Conservation (phyloP, 192 early-diverging fungal species). For the Spizellomyces sp. region DNA sequence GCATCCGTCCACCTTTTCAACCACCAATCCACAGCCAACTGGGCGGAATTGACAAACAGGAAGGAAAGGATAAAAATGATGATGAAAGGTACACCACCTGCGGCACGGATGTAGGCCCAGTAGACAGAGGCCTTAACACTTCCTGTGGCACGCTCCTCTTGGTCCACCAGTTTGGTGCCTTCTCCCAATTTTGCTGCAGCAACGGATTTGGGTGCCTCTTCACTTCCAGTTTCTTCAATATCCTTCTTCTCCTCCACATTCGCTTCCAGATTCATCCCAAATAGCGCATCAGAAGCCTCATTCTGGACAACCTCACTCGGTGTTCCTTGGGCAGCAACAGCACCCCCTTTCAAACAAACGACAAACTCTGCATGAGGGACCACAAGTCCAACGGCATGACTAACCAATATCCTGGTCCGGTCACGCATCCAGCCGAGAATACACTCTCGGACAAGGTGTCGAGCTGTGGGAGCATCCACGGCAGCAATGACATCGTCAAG, state of each 20-base stretch:
- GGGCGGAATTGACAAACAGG: slow-evolving; percentile 4
- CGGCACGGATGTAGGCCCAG: slow-evolving; percentile 37
- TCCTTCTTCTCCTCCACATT: background rate
- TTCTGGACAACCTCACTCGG: slow-evolving; percentile 9
- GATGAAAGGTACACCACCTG: slow-evolving; percentile 43
- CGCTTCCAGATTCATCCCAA: slow-evolving; percentile 8
- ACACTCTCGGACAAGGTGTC: slow-evolving; percentile 74
- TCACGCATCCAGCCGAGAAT: slow-evolving; percentile 67
- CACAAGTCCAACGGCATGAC: slow-evolving; percentile 58
- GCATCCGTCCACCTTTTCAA: slow-evolving; percentile 42
- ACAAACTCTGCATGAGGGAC: slow-evolving; percentile 34
- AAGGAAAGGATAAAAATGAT: slow-evolving; percentile 19
- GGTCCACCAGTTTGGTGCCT: slow-evolving; percentile 46
- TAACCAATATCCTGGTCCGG: slow-evolving; percentile 80
- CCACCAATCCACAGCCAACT: slow-evolving; percentile 42
- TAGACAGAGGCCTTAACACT: slow-evolving; percentile 43
- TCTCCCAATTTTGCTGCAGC: slow-evolving; percentile 20
- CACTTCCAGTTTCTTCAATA: background rate
- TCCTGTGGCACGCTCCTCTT: slow-evolving; percentile 43
- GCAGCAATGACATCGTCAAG: slow-evolving; percentile 88
- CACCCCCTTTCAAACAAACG: slow-evolving; percentile 30
- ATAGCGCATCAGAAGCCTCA: background rate
- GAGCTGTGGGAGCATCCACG: slow-evolving; percentile 89
- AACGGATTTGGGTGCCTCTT: background rate
- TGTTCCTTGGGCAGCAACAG: background rate